Percentiles rank a stretch among this genome's conserved stretches.
Evolutionary conservation across 495 filamentous ascomycete species (phyloP).

Genomic region (Hypoxylon rickii): DNA sequence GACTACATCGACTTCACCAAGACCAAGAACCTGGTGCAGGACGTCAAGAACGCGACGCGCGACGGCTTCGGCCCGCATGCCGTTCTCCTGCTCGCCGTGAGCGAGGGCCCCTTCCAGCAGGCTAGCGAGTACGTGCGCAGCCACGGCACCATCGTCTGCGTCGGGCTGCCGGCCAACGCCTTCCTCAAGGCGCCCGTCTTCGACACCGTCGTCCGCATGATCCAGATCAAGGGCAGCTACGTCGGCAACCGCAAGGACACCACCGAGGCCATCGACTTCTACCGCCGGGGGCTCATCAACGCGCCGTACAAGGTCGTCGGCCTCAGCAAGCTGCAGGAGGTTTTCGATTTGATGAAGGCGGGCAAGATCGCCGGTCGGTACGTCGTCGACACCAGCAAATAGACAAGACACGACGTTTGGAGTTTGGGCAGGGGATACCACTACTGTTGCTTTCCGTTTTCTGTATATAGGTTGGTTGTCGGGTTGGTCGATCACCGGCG

Average conservation of each 20-base stretch:
- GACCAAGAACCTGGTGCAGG: slow-evolving; percentile 74
- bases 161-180: slow-evolving; percentile 81
- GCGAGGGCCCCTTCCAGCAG: slow-evolving; percentile 93
- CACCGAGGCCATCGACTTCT: slow-evolving; percentile 88
- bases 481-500: background rate
- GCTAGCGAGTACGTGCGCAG: slow-evolving; percentile 80
- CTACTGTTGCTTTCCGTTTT: slow-evolving; percentile 2
- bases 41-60: slow-evolving; percentile 76
- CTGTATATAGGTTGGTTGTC: slow-evolving; percentile 6
- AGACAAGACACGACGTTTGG: slow-evolving; percentile 13
- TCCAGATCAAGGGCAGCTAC: slow-evolving; percentile 90
- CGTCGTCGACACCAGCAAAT: slow-evolving; percentile 72
- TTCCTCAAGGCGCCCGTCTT: slow-evolving; percentile 83
- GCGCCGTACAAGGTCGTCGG: slow-evolving; percentile 84
- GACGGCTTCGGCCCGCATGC: slow-evolving; percentile 87
- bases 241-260: slow-evolving; percentile 89
- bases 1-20: slow-evolving; percentile 78
- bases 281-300: slow-evolving; percentile 77
- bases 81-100: slow-evolving; percentile 81
- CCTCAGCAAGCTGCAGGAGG: slow-evolving; percentile 73
- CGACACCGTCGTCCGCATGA: slow-evolving; percentile 81
- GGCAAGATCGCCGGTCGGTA: slow-evolving; percentile 86
- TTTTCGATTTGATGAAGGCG: slow-evolving; percentile 75
- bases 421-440: slow-evolving; percentile 23
- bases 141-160: slow-evolving; percentile 77